Conservation (phyloP, 208 protist species). For the Angomonas ambiguus region DNA sequence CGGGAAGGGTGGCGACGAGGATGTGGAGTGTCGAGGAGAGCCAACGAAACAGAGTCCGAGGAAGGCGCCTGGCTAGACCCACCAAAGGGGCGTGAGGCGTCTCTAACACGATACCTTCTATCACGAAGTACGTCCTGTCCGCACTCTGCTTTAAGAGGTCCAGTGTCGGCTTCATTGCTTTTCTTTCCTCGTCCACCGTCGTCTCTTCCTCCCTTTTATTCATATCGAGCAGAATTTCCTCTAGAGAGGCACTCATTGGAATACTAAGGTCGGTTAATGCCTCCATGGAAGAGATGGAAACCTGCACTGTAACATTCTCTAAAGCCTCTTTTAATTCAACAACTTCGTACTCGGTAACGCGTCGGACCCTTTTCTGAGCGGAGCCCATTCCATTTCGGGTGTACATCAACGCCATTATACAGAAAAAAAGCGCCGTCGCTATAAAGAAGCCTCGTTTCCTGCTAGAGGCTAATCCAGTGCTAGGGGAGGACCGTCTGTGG, state of each 20-base stretch:
- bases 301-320: slow-evolving; percentile 9
- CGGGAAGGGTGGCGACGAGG: slow-evolving; percentile 38
- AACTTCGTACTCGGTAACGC: background rate
- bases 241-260: slow-evolving; percentile 16
- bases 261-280: slow-evolving; percentile 16
- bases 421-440: slow-evolving; percentile 8
- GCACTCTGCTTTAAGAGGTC: slow-evolving; percentile 16
- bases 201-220: slow-evolving; percentile 15
- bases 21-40: slow-evolving; percentile 31
- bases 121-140: slow-evolving; percentile 25
- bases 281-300: slow-evolving; percentile 19
- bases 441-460: slow-evolving; percentile 12
- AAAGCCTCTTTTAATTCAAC: background rate
- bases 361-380: background rate
- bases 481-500: background rate
- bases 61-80: slow-evolving; percentile 19
- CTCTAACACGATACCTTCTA: slow-evolving; percentile 35
- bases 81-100: slow-evolving; percentile 18
- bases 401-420: background rate
- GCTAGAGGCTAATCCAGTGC: background rate
- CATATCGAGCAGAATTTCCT: slow-evolving; percentile 20
- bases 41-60: slow-evolving; percentile 23
- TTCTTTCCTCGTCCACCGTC: slow-evolving; percentile 6
- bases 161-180: background rate
- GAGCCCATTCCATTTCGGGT: background rate